These are phyloP conservation scores for Akebia trifoliata DNA, from an alignment of 164 flowering plant species.

Conservation along the genomic window DNA sequence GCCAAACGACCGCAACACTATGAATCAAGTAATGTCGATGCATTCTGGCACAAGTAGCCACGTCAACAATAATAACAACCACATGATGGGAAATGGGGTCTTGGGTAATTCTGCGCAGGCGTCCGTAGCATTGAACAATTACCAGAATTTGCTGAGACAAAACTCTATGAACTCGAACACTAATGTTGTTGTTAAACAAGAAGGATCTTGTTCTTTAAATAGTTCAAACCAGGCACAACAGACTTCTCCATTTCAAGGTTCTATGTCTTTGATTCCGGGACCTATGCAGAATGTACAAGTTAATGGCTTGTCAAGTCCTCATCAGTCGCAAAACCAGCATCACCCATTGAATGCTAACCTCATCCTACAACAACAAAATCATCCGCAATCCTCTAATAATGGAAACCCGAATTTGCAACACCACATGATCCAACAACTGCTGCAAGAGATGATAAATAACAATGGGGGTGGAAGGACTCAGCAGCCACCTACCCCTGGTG, in stretches of 20 bases:
- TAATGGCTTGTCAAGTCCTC: constrained; percentile 44
- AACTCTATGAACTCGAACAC: constrained; percentile 60
- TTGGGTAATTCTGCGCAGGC: constrained; percentile 54
- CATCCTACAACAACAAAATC: constrained; percentile 40
- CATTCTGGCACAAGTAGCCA: constrained; percentile 54
- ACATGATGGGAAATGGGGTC: constrained; percentile 43
- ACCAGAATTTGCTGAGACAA: constrained; percentile 70
- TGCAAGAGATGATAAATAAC: constrained; percentile 61
- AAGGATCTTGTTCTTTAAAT: constrained; percentile 43
- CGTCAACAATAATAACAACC: constrained; percentile 41
- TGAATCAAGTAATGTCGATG: constrained; percentile 61
- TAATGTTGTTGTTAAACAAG: constrained; percentile 41
- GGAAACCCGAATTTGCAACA: constrained; percentile 55
- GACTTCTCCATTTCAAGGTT: constrained; percentile 45
- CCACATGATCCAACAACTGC: constrained; percentile 75
- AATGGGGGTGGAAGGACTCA: constrained; percentile 26
- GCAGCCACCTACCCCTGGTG: constrained; percentile 31
- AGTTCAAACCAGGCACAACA: constrained; percentile 45
- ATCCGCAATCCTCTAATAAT: constrained; percentile 34
- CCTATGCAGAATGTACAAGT: constrained; percentile 37
- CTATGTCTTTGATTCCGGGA: constrained; percentile 32
- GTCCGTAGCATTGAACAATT: constrained; percentile 56
- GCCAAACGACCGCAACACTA: constrained; percentile 54
- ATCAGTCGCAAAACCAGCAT: constrained; percentile 31
- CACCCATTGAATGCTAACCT: constrained; percentile 24